phyloP scores from a whole-genome alignment of 2,329 filamentous ascomycete genomes.

The Colletotrichum agaves region DNA sequence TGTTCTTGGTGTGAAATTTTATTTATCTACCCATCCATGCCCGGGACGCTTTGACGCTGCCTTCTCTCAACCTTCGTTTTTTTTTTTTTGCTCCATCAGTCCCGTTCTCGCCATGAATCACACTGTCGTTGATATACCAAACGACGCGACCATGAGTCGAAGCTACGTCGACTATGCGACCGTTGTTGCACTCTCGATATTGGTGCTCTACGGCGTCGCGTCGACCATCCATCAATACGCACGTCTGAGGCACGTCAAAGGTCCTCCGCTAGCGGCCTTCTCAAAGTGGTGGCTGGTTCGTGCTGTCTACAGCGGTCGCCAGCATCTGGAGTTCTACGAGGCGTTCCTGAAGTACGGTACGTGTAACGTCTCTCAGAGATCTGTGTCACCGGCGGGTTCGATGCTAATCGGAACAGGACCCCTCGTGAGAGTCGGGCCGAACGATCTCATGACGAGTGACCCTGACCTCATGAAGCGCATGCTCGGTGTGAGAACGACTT shows the following conservation, averaged over 20 bases:
- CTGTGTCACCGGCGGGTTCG: background rate
- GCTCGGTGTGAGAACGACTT: constrained; percentile 49
- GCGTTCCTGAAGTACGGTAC: constrained; percentile 49
- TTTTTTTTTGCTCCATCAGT: background rate
- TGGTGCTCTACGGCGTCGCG: constrained; percentile 30
- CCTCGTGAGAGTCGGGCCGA: constrained; percentile 52
- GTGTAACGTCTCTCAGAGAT: constrained; percentile 18
- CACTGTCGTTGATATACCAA: background rate
- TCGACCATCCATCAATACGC: constrained; percentile 45
- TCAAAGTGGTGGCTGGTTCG: constrained; percentile 54
- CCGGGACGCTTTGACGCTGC: background rate
- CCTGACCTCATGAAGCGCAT: constrained; percentile 52
- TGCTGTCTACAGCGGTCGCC: constrained; percentile 45
- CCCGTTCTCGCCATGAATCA: background rate
- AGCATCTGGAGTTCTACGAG: constrained; percentile 50
- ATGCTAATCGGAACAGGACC: background rate
- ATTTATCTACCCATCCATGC: background rate
- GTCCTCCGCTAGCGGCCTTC: constrained; percentile 50
- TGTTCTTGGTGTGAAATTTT: background rate
- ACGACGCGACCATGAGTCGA: constrained; percentile 13
- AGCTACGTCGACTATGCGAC: background rate
- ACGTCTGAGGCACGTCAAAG: constrained; percentile 53
- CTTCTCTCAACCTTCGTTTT: background rate
- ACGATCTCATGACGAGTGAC: constrained; percentile 53
- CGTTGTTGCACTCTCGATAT: background rate